These are phyloP conservation scores for Dipodascopsis uninucleata DNA, from an alignment of 805 yeast species.

Conservation along the genomic window DNA sequence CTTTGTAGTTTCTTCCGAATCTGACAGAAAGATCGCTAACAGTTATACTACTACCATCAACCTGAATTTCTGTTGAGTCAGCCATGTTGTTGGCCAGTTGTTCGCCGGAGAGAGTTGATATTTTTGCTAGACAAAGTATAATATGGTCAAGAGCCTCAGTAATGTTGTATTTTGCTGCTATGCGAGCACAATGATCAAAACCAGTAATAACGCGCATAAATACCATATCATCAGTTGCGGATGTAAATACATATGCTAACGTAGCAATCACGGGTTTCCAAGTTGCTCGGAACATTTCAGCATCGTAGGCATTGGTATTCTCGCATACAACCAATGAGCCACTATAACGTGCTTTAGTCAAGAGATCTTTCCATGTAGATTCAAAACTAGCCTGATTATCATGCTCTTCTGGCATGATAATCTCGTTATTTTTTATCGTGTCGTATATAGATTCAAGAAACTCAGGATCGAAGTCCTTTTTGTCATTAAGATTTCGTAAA, in stretches of 20 bases:
- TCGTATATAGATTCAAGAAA: slow-evolving; percentile 75
- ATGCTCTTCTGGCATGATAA: slow-evolving; percentile 97
- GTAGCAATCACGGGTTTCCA: slow-evolving; percentile 68
- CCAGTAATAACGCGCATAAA: slow-evolving; percentile 83
- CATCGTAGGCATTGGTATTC: slow-evolving; percentile 55
- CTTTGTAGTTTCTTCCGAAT: slow-evolving; percentile 87
- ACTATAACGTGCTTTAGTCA: slow-evolving; percentile 30
- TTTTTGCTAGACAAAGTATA: slow-evolving; percentile 59
- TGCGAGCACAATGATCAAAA: slow-evolving; percentile 75
- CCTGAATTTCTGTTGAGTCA: slow-evolving; percentile 41
- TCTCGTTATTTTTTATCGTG: slow-evolving; percentile 80
- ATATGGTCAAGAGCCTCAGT: slow-evolving; percentile 59
- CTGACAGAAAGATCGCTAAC: slow-evolving; percentile 78
- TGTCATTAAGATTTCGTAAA: slow-evolving; percentile 70
- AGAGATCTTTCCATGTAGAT: slow-evolving; percentile 49
- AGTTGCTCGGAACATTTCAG: slow-evolving; percentile 59
- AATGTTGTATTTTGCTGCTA: slow-evolving; percentile 64
- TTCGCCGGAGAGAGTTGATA: slow-evolving; percentile 59
- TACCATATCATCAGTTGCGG: slow-evolving; percentile 86
- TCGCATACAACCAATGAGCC: slow-evolving; percentile 24
- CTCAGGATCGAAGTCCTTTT: slow-evolving; percentile 78
- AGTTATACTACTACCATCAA: slow-evolving; percentile 52
- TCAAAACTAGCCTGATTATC: slow-evolving; percentile 91
- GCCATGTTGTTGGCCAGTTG: slow-evolving; percentile 30
- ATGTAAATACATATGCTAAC: slow-evolving; percentile 71